Evolutionary conservation across 345 rosid genomes (phyloP).

Genomic region (Lenwebbia sp.): DNA sequence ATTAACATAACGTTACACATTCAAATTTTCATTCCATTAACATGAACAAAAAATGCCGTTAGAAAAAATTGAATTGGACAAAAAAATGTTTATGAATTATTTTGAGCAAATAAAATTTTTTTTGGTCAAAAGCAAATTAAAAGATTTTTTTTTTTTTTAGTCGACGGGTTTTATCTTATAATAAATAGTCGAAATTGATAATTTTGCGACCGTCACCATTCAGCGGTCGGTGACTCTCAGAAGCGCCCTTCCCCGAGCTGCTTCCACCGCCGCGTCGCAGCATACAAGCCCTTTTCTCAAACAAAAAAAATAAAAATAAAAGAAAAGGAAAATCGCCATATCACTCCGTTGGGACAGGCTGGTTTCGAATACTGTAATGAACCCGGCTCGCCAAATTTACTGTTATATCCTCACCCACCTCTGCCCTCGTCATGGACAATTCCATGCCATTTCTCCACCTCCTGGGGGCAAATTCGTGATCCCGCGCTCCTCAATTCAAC

Average conservation of each 20-base stretch:
- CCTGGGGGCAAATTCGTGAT: background rate
- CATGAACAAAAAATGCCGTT: rapidly evolving
- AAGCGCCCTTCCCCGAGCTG: background rate
- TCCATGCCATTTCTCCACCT: background rate
- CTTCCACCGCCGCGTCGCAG: background rate
- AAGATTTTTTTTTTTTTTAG: too few relatives aligned
- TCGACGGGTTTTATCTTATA: rapidly evolving
- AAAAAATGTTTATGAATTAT: rapidly evolving
- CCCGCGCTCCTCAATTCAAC: background rate
- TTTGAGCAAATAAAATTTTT: rapidly evolving
- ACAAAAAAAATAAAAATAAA: background rate
- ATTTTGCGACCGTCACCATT: background rate
- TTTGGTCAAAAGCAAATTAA: too few relatives aligned
- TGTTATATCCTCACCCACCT: background rate
- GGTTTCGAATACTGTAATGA: background rate
- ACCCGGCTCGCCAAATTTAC: background rate
- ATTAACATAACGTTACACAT: rapidly evolving
- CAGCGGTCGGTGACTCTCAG: background rate
- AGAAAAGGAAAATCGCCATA: background rate
- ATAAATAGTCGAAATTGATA: background rate
- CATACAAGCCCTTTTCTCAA: background rate
- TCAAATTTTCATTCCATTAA: background rate
- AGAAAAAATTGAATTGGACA: background rate
- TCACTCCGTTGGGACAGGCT: background rate
- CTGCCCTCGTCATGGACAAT: rapidly evolving